Conservation (phyloP, 805 yeast species). For the Pichia pseudocactophila region DNA sequence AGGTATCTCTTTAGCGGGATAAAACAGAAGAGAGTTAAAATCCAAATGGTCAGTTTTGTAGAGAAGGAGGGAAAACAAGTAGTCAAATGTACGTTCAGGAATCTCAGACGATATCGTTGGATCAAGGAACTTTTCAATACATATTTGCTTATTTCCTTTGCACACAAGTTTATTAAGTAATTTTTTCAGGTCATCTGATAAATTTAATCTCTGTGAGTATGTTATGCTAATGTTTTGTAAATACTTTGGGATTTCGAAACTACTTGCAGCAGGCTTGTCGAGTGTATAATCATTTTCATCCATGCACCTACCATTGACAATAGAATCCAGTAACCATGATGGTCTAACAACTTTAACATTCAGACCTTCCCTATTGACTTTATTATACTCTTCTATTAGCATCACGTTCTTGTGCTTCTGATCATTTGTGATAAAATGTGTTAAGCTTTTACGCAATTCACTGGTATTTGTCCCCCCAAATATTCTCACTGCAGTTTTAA, state of each 20-base stretch:
- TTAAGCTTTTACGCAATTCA: conserved; percentile 56
- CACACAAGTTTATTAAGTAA: background rate
- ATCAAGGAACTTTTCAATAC: conserved; percentile 3
- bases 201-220: background rate
- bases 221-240: background rate
- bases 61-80: conserved; percentile 66
- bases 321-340: conserved; percentile 47
- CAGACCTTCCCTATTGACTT: conserved; percentile 21
- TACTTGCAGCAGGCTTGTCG: background rate
- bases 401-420: conserved; percentile 42
- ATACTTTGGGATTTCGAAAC: background rate
- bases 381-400: conserved; percentile 21
- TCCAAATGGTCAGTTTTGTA: conserved; percentile 51
- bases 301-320: conserved; percentile 20
- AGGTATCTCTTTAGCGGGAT: conserved; percentile 52
- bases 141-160: background rate
- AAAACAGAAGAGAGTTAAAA: conserved; percentile 43
- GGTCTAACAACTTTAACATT: conserved; percentile 60
- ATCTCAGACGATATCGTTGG: conserved; percentile 35
- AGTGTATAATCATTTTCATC: conserved; percentile 25
- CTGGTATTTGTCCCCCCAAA: conserved; percentile 73
- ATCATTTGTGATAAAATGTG: conserved; percentile 63
- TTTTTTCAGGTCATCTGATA: background rate
- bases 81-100: conserved; percentile 43
- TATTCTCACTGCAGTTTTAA: conserved; percentile 57